Percentiles rank a stretch among this genome's conserved stretches.
Conservation (phyloP, 228 moss, liverwort and hornwort species). For the Sphagnum magellanicum region DNA sequence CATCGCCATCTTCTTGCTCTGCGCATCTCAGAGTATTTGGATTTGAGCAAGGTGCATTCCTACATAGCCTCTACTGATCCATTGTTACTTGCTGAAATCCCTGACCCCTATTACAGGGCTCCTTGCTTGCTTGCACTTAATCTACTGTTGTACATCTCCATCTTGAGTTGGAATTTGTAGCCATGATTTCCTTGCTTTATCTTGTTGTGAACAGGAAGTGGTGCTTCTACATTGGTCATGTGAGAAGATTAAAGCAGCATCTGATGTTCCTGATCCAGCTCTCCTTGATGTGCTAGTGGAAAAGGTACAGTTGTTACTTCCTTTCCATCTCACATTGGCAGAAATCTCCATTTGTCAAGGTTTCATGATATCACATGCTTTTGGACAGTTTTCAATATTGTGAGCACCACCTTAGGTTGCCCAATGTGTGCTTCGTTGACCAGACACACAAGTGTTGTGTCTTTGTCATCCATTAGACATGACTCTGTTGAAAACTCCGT, state of each 20-base stretch:
- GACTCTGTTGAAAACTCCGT: conserved; percentile 5
- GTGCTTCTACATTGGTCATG: conserved; percentile 98
- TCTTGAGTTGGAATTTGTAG: too few species aligned
- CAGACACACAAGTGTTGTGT: too few species aligned
- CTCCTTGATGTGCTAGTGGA: conserved; percentile 72
- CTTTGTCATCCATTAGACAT: not conserved
- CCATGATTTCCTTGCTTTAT: not conserved
- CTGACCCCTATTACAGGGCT: too few species aligned
- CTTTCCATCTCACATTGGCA: too few species aligned
- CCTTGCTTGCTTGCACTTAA: too few species aligned
- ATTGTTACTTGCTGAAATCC: too few species aligned
- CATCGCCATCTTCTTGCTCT: conserved; percentile 85
- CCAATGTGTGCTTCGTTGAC: too few species aligned
- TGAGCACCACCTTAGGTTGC: too few species aligned
- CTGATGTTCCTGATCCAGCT: conserved; percentile 68
- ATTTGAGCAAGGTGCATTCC: conserved; percentile 65
- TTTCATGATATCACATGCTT: too few species aligned
- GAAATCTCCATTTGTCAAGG: too few species aligned
- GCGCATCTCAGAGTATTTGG: conserved; percentile 86
- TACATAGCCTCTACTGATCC: not conserved
- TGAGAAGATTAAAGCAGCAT: conserved; percentile 76
- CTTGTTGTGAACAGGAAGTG: conserved; percentile 60
- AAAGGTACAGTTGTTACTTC: conserved; percentile 36
- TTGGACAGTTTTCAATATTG: too few species aligned
- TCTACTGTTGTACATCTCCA: too few species aligned